These are phyloP conservation scores for Neospora caninum DNA, from an alignment of 169 alveolate genomes.

Conservation along the genomic window DNA sequence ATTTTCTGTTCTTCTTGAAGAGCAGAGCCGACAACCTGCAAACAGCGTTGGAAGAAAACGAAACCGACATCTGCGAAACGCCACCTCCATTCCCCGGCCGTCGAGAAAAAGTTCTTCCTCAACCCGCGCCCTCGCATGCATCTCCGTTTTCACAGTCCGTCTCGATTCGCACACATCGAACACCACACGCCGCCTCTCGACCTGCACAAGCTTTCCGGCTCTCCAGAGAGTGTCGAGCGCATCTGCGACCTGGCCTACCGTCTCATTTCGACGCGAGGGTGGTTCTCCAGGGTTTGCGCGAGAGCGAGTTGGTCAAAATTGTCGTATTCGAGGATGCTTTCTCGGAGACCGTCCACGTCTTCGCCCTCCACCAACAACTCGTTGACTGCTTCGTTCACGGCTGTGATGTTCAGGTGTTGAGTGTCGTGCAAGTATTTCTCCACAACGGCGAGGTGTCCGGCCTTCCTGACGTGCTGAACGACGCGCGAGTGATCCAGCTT, in stretches of 20 bases:
- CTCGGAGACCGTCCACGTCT: constrained; percentile 92
- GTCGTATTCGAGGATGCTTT: constrained; percentile 93
- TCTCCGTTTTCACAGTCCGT: too few relatives aligned
- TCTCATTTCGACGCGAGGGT: constrained; percentile 96
- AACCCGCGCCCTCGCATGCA: too few relatives aligned
- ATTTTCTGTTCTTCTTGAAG: constrained; percentile 76
- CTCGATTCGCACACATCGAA: neutral
- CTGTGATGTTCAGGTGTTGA: constrained; percentile 84
- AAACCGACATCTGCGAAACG: neutral
- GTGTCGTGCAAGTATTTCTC: constrained; percentile 80
- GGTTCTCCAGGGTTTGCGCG: constrained; percentile 89
- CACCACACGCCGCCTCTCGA: neutral
- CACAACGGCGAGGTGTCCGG: constrained; percentile 83
- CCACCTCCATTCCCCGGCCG: constrained; percentile 86
- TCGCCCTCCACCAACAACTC: constrained; percentile 97
- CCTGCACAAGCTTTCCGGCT: too few relatives aligned
- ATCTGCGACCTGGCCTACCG: too few relatives aligned
- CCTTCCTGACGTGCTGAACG: constrained; percentile 87
- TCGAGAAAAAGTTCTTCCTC: too few relatives aligned
- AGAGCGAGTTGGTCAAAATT: constrained; percentile 95
- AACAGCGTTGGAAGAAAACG: neutral
- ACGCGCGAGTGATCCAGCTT: constrained; percentile 92
- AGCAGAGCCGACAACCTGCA: constrained; percentile 60
- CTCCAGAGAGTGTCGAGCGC: too few relatives aligned
- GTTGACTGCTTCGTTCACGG: constrained; percentile 98